phyloP scores from a whole-genome alignment of 2,329 filamentous ascomycete species.

The Colletotrichum euphorbiae region DNA sequence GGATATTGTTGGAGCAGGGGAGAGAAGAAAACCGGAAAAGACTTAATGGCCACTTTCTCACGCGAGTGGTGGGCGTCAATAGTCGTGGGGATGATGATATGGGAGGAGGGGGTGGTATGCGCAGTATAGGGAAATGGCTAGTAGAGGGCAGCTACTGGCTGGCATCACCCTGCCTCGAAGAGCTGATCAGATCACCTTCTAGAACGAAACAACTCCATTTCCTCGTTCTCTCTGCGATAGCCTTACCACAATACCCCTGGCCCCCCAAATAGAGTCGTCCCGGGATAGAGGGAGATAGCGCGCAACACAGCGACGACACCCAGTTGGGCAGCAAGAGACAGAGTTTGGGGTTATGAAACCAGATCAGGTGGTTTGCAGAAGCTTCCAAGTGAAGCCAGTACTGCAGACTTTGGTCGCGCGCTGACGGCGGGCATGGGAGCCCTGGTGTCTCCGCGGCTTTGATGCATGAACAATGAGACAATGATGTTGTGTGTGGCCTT shows the following conservation, averaged over 20 bases:
- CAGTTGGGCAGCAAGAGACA: slow-evolving; percentile 21
- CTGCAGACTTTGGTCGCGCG: slow-evolving; percentile 14
- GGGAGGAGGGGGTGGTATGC: slow-evolving; percentile 13
- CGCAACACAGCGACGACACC: not conserved
- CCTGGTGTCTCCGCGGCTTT: slow-evolving; percentile 12
- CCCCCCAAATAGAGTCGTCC: not conserved
- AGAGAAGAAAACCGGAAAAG: not conserved
- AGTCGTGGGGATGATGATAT: slow-evolving; percentile 15
- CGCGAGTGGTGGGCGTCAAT: slow-evolving; percentile 22
- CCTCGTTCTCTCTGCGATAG: not conserved
- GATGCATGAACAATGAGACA: slow-evolving; percentile 28
- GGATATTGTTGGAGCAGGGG: slow-evolving; percentile 28
- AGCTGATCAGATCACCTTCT: slow-evolving; percentile 30
- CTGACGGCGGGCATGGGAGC: slow-evolving; percentile 7
- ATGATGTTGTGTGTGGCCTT: slow-evolving; percentile 1
- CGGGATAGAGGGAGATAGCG: not conserved
- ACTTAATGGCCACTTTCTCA: not conserved
- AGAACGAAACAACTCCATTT: slow-evolving; percentile 33
- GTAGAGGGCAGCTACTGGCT: slow-evolving; percentile 14
- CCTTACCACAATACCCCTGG: slow-evolving; percentile 15
- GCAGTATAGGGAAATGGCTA: slow-evolving; percentile 4
- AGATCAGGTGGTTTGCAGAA: slow-evolving; percentile 22
- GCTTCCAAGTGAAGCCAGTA: slow-evolving; percentile 6
- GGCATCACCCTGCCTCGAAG: slow-evolving; percentile 19
- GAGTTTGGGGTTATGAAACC: slow-evolving; percentile 37